Conservation (phyloP, 192 early-diverging fungal genomes). For the Umbelopsis sp. region DNA sequence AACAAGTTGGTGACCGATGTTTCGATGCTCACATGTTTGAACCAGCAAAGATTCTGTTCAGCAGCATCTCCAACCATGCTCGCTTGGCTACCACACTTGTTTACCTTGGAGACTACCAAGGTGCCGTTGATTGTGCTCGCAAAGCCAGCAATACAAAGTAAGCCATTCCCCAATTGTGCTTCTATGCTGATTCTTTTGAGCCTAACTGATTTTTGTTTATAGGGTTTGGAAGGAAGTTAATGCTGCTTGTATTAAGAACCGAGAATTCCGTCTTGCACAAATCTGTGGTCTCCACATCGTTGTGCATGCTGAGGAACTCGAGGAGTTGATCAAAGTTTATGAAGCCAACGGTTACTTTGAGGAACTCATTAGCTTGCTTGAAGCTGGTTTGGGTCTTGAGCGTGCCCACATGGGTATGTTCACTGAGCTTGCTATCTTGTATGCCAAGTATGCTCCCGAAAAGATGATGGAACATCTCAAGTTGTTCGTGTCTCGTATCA, state of each 20-base stretch:
- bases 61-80: slow-evolving; percentile 97
- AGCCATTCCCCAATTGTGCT: background rate
- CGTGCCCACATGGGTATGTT: slow-evolving; percentile 99
- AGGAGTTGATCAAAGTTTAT: slow-evolving; percentile 84
- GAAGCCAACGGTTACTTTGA: slow-evolving; percentile 89
- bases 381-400: slow-evolving; percentile 94
- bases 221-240: slow-evolving; percentile 99
- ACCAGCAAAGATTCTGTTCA: slow-evolving; percentile 94
- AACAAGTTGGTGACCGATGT: slow-evolving; percentile 93
- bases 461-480: slow-evolving; percentile 97
- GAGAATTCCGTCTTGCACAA: slow-evolving; percentile 96
- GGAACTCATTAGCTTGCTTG: slow-evolving; percentile 88
- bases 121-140: slow-evolving; percentile 96
- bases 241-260: slow-evolving; percentile 90
- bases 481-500: slow-evolving; percentile 96
- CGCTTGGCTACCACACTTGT: slow-evolving; percentile 96
- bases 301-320: slow-evolving; percentile 97
- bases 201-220: too few relatives aligned
- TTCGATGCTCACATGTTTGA: slow-evolving; percentile 91
- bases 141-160: slow-evolving; percentile 95
- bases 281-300: slow-evolving; percentile 97
- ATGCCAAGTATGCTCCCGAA: slow-evolving; percentile 95
- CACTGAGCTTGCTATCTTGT: slow-evolving; percentile 96
- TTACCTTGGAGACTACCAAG: slow-evolving; percentile 92
- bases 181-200: slow-evolving; percentile 33